A percentile compares a stretch with the other conserved stretches of the same genome.
phyloP scores from a whole-genome alignment of 805 yeast species.

The Nakazawaea anatomiae region DNA sequence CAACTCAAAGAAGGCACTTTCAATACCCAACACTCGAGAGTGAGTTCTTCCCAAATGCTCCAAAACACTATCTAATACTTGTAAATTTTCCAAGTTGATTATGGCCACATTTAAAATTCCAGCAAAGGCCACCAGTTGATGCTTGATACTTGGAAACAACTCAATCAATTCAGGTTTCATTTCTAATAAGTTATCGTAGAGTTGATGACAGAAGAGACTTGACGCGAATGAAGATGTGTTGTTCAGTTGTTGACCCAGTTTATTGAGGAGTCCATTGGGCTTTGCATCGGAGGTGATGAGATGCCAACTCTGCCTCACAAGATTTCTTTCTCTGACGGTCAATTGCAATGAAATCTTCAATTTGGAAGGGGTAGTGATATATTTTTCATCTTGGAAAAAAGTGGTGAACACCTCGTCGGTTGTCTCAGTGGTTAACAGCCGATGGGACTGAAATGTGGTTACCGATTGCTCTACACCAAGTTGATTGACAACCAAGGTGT shows the following conservation, averaged over 20 bases:
- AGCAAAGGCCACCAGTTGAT: conserved; percentile 77
- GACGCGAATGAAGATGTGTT: conserved; percentile 35
- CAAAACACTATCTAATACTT: conserved; percentile 52
- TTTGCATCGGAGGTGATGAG: conserved; percentile 32
- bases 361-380: neutral
- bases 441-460: neutral
- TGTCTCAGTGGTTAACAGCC: neutral
- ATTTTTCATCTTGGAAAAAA: conserved; percentile 3
- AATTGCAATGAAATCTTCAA: conserved; percentile 14
- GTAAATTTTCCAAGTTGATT: conserved; percentile 53
- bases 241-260: conserved; percentile 6
- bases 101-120: conserved; percentile 71
- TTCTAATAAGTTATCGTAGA: conserved; percentile 61
- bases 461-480: neutral
- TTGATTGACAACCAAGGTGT: neutral
- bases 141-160: conserved; percentile 67
- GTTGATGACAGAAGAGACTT: conserved; percentile 68
- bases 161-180: conserved; percentile 57
- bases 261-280: conserved; percentile 12
- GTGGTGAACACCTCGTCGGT: neutral
- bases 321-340: conserved; percentile 25
- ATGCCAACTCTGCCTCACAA: conserved; percentile 35
- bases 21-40: conserved; percentile 68
- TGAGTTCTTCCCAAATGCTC: conserved; percentile 67
- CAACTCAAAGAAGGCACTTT: conserved; percentile 57